A percentile compares a stretch with the other conserved stretches of the same genome.
Conservation (phyloP, 2,329 filamentous ascomycete genomes). For the Aspergillus hortae region DNA sequence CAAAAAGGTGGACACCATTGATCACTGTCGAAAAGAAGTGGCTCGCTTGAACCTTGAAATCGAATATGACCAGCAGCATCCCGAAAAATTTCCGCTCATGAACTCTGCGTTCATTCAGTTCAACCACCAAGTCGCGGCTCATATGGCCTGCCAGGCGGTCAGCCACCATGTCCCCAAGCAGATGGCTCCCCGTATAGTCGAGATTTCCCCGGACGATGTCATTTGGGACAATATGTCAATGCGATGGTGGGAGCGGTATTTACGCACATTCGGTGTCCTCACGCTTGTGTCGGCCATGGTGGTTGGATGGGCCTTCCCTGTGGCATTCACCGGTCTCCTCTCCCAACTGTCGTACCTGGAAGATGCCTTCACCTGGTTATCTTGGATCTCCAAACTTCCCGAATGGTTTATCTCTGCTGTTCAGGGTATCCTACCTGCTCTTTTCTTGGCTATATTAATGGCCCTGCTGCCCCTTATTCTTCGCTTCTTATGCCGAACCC, state of each 20-base stretch:
- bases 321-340: conserved; percentile 80
- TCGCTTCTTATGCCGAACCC: conserved; percentile 65
- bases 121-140: conserved; percentile 93
- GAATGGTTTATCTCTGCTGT: conserved; percentile 62
- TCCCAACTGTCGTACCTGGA: conserved; percentile 73
- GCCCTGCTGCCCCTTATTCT: conserved; percentile 78
- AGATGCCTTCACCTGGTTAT: conserved; percentile 62
- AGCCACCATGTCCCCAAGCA: conserved; percentile 88
- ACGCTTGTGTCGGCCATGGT: conserved; percentile 69
- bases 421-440: conserved; percentile 80
- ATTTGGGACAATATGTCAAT: conserved; percentile 98
- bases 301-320: conserved; percentile 84
- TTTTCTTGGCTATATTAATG: conserved; percentile 72
- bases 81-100: conserved; percentile 85
- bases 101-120: conserved; percentile 98
- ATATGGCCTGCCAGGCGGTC: conserved; percentile 94
- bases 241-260: conserved; percentile 86
- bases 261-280: conserved; percentile 65
- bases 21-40: conserved; percentile 81
- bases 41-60: conserved; percentile 89
- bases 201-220: conserved; percentile 89
- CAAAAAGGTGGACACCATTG: conserved; percentile 92
- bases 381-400: conserved; percentile 64
- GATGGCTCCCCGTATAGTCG: conserved; percentile 89
- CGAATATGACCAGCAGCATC: conserved; percentile 79